Evolutionary conservation across 305 asterid species (phyloP).

Genomic region (Euphrasia arctica): DNA sequence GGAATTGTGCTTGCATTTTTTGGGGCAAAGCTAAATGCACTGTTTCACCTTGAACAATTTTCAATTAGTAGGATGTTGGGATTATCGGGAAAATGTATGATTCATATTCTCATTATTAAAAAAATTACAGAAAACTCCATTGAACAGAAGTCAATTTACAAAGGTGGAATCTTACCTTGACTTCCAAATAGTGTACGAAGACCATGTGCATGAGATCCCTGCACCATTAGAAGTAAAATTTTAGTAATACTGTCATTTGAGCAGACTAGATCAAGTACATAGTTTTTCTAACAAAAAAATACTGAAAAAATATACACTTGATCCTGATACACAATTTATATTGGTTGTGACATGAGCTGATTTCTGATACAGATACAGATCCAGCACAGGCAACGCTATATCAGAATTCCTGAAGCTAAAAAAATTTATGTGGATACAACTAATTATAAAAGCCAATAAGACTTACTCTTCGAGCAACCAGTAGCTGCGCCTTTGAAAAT

Average conservation of each 20-base stretch:
- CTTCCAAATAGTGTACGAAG: slow-evolving; percentile 16
- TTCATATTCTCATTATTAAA: slow-evolving; percentile 1
- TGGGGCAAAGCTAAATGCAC: slow-evolving; percentile 6
- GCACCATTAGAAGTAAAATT: not conserved
- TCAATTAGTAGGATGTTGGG: not conserved
- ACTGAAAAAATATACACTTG: not conserved
- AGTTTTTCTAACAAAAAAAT: too few relatives aligned
- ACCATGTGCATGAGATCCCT: slow-evolving; percentile 20
- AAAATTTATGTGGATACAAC: not conserved
- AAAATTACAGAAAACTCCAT: not conserved
- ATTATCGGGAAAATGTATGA: not conserved
- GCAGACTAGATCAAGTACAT: not conserved
- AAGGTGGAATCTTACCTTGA: slow-evolving; percentile 1
- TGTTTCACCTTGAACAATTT: not conserved
- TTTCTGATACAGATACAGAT: not conserved
- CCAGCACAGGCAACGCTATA: not conserved
- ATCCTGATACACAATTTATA: not conserved
- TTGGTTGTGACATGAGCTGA: slow-evolving; percentile 2
- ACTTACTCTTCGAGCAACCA: slow-evolving; percentile 98
- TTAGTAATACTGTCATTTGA: not conserved
- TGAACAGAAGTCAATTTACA: not conserved
- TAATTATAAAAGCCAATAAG: not conserved
- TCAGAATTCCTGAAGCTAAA: not conserved
- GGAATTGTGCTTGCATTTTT: slow-evolving; percentile 1
- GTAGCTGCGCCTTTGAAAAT: slow-evolving; percentile 95